These are phyloP conservation scores for Gyrodon lividus DNA, from an alignment of 768 basidiomycete species.

Conservation along the genomic window DNA sequence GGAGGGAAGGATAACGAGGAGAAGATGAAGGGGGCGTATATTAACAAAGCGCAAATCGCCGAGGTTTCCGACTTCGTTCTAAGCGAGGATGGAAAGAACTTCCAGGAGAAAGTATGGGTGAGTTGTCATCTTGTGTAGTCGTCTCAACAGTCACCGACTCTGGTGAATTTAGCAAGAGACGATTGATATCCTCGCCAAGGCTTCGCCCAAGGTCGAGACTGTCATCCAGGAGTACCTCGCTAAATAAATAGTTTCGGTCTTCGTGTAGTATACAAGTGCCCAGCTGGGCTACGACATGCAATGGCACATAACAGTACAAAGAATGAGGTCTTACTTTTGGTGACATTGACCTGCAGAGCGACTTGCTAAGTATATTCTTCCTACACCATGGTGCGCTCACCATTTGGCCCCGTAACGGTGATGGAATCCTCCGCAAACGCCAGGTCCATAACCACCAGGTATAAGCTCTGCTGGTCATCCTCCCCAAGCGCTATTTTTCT, in stretches of 20 bases:
- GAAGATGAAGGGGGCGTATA: slow-evolving; percentile 14
- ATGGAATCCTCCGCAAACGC: slow-evolving; percentile 5
- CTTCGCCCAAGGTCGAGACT: slow-evolving; percentile 1
- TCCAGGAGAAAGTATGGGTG: slow-evolving; percentile 31
- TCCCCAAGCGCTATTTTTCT: slow-evolving; percentile 27
- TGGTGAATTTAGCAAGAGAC: neutral
- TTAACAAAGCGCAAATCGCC: slow-evolving; percentile 5
- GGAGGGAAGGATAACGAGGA: slow-evolving; percentile 14
- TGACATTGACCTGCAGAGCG: neutral
- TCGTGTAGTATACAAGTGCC: neutral
- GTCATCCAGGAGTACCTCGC: neutral
- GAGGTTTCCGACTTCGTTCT: slow-evolving; percentile 28
- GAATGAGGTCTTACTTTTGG: neutral
- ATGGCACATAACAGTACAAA: neutral
- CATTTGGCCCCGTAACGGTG: neutral
- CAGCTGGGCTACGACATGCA: too few species aligned
- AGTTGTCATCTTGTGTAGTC: neutral
- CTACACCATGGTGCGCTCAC: neutral
- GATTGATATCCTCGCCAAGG: too few species aligned
- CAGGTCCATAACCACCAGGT: slow-evolving; percentile 27
- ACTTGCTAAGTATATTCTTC: neutral
- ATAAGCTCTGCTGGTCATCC: slow-evolving; percentile 36
- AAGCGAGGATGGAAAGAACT: slow-evolving; percentile 20
- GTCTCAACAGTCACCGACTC: neutral
- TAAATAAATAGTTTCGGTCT: neutral